phyloP scores from a whole-genome alignment of 345 rosid genomes.

The Pistacia vera region DNA sequence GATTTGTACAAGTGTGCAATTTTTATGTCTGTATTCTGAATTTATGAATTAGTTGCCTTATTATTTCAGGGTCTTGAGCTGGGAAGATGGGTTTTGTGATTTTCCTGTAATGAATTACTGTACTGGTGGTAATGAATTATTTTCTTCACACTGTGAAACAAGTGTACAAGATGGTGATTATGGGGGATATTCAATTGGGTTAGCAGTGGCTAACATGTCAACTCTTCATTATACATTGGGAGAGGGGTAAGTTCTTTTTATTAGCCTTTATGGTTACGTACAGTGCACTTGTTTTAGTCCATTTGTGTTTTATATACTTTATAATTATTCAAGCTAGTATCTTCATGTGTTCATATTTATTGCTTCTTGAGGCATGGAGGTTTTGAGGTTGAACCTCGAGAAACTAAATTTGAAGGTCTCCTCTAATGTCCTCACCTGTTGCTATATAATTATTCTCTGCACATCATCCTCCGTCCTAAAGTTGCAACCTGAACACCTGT shows the following conservation, averaged over 20 bases:
- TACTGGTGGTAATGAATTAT: constrained; percentile 22
- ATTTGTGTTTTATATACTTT: not conserved
- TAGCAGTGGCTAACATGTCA: constrained; percentile 40
- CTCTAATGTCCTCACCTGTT: not conserved
- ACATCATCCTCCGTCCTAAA: not conserved
- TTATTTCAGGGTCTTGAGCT: constrained; percentile 51
- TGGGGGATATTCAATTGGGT: constrained; percentile 35
- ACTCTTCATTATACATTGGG: constrained; percentile 45
- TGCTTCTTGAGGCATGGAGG: not conserved
- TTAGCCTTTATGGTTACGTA: constrained; percentile 5
- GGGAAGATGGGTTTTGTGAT: constrained; percentile 62
- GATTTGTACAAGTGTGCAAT: not conserved
- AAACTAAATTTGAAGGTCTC: not conserved
- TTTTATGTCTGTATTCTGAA: not conserved
- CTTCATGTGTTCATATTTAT: not conserved
- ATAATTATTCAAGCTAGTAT: not conserved
- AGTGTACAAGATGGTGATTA: constrained; percentile 19
- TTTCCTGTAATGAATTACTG: constrained; percentile 18
- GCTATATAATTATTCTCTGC: not conserved
- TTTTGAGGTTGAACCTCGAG: not conserved
- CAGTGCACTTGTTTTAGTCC: not conserved
- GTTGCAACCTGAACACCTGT: not conserved
- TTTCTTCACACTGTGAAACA: constrained; percentile 23
- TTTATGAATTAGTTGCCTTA: not conserved
- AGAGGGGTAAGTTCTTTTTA: constrained; percentile 49